Evolutionary conservation across 768 basidiomycete genomes (phyloP), one percentile per base, ranked within the genome.

Genomic region (Steccherinum ochraceum): DNA sequence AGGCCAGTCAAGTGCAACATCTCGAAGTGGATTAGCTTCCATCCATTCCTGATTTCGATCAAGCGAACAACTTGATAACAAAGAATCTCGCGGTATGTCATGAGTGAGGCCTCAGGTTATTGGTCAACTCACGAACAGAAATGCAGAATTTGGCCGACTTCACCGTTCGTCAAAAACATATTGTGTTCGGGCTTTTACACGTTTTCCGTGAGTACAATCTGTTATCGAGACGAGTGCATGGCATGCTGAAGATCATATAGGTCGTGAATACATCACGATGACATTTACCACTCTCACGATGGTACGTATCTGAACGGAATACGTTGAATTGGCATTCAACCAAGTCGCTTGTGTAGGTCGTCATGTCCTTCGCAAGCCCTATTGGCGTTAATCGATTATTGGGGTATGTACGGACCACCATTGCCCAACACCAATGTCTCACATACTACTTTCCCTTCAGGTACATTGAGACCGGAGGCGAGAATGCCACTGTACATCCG

Each of bases 391-490:
- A 69, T 24, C 48, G 61, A 10, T 61, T 70, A 26, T 57, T 70
- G 16, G 45, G 12, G 69, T 69, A 39, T 19, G 57, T 48, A n/a
- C n/a, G n/a, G n/a, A 12, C 12, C 18, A 24, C 19, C 3, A 35
- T 4, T 39, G 4, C 12, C 46, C 5, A 30, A 46, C 44, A n/a
- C n/a, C n/a, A n/a, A 21, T 10, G 18, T 19, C 44, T 12, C 13
- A 46, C 44, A 21, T 20, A n/a, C 25, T 5, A n/a, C n/a, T n/a
- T n/a, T 13, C 24, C 25, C 26, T 4, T 18, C 41, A 83, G 78
- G 24, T 82, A 86, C 58, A 65, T 89, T 13, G 84, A 87, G 65
- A 73, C 64, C 2, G 64, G 69, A 12, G 80, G 78, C 3, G 59
- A 72, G 48, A 71, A 63, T 19, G 71, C 81, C 0, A 58, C 64